Evolutionary conservation across 2,329 filamentous ascomycete genomes (phyloP), one percentile per base, ranked within the genome.

Genomic region (Aspergillus thermomutatus): DNA sequence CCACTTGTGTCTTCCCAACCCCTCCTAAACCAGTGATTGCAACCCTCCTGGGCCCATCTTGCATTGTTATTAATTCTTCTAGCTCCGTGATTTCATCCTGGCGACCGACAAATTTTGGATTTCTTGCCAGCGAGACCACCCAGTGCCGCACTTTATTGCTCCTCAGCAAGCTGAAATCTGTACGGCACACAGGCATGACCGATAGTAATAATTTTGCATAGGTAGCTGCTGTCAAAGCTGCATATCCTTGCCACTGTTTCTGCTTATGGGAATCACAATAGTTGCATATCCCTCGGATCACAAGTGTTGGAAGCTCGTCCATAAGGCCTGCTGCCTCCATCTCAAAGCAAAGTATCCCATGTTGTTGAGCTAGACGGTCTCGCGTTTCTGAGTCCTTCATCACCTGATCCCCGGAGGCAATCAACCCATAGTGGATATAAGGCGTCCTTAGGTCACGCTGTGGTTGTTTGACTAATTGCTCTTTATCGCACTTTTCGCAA

Each of bases 1-100:
- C 68, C 37, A 69, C 37, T 48, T 69, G 66, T 2, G 67, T 61
- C 49, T 69, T 69, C 31, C 66, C 53, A 0, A 60, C 50, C 7
- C 58, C 60, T n/a, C 60, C 60, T 14, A 63, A 47, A 6, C 60
- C 60, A 2, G 46, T 37, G n/a, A 60, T 41, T 4, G 58, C 58
- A 4, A 53, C 19, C 14, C 31, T 47, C 21, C 46, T 47, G 25
- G 50, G 46, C n/a, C 37, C 23, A 37, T 43, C 46, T 45, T 45
- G 14, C 27, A 25, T 49, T 2, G 31, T 14, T 8, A 56, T 47
- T 34, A 52, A 14, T 11, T 45, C 19, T 37, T 50, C 26, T 5
- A 56, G 26, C 14, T 43, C n/a, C 7, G 28, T 9, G 19, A 56
- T 21, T 37, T 54, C 52, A 1, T 50, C 5, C 4, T 21, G 40